Conservation (phyloP, 1,139 yeast genomes). For the Kodamaea anthophila region DNA sequence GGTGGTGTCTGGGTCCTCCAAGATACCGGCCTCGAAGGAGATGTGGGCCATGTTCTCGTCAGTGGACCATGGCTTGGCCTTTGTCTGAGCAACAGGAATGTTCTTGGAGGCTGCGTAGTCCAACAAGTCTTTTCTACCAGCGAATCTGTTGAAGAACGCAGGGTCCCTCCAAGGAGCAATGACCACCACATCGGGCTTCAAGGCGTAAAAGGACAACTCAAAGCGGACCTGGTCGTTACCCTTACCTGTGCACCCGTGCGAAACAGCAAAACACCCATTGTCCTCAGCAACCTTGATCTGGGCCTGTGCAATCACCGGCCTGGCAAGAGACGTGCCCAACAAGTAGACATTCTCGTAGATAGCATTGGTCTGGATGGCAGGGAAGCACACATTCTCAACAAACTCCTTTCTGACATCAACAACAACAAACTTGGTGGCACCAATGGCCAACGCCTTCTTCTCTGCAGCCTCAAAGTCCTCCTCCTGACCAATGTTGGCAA, state of each 20-base stretch:
- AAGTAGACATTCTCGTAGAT: slow-evolving; percentile 95
- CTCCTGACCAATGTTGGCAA: slow-evolving; percentile 98
- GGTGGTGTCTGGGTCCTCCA: slow-evolving; percentile 96
- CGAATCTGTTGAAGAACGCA: slow-evolving; percentile 86
- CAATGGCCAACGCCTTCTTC: slow-evolving; percentile 91
- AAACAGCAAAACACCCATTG: slow-evolving; percentile 96
- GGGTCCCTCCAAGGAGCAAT: slow-evolving; percentile 99
- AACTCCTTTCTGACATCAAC: slow-evolving; percentile 94
- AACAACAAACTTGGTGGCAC: slow-evolving; percentile 91
- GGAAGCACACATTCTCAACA: slow-evolving; percentile 87
- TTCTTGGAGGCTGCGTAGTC: slow-evolving; percentile 88
- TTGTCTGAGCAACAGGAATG: slow-evolving; percentile 94
- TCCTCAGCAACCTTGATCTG: slow-evolving; percentile 95
- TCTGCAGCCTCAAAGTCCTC: slow-evolving; percentile 98
- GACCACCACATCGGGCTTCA: slow-evolving; percentile 93
- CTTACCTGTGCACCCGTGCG: slow-evolving; percentile 99
- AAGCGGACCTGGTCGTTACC: slow-evolving; percentile 99
- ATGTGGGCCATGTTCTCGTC: slow-evolving; percentile 99
- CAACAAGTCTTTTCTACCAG: slow-evolving; percentile 92
- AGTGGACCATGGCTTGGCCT: slow-evolving; percentile 99
- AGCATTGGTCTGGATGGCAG: slow-evolving; percentile 96
- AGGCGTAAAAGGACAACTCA: slow-evolving; percentile 92
- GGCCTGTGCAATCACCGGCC: slow-evolving; percentile 98
- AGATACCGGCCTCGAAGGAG: slow-evolving; percentile 97
- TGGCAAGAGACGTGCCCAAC: slow-evolving; percentile 93